These are phyloP conservation scores for Dunaliella sp. DNA, from an alignment of 139 green algal genomes.

Conservation along the genomic window DNA sequence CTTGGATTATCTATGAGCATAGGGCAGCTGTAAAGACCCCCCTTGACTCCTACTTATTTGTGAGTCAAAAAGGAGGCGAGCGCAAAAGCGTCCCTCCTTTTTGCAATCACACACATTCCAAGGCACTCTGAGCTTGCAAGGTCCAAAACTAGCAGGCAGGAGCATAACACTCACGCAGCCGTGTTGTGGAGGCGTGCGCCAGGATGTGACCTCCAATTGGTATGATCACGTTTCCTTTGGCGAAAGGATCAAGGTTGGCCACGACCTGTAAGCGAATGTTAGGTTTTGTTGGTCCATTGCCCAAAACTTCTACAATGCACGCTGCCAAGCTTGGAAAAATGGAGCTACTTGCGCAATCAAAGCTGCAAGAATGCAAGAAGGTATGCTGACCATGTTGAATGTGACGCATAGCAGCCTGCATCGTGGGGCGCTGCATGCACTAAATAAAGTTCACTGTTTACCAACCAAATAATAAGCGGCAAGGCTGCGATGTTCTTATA, in stretches of 20 bases:
- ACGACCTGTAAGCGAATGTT: constrained; percentile 56
- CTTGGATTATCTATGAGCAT: too few species aligned
- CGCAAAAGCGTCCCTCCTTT: background rate
- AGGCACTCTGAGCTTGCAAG: background rate
- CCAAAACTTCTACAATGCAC: background rate
- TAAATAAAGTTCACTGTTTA: too few species aligned
- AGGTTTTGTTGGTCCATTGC: background rate
- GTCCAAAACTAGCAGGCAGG: too few species aligned
- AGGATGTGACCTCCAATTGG: constrained; percentile 99
- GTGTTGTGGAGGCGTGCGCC: constrained; percentile 98
- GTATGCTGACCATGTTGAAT: background rate
- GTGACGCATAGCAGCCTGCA: background rate
- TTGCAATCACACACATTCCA: background rate
- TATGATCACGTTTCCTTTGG: constrained; percentile 91
- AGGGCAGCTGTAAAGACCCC: background rate
- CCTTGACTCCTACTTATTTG: background rate
- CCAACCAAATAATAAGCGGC: background rate
- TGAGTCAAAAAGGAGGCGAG: background rate
- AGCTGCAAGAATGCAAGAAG: background rate
- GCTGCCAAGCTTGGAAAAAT: background rate
- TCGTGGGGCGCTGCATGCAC: too few species aligned
- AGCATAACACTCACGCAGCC: constrained; percentile 56
- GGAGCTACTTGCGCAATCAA: background rate
- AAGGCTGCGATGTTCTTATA: background rate
- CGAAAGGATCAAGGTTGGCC: constrained; percentile 89